Percentiles rank a stretch among this genome's conserved stretches.
Conservation (phyloP, 768 basidiomycete species). For the Mycena galericulata region DNA sequence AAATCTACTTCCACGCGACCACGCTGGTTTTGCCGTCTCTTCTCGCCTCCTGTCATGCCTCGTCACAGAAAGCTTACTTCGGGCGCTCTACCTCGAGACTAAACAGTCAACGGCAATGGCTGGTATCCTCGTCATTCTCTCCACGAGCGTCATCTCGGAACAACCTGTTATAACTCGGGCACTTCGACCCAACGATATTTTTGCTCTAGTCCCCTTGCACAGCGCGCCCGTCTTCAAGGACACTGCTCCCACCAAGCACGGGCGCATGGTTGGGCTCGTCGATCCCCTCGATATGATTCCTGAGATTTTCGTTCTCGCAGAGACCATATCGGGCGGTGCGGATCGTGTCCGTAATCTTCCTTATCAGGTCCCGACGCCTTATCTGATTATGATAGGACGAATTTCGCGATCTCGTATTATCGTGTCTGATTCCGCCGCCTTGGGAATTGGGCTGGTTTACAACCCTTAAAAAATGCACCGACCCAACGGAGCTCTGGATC, state of each 20-base stretch:
- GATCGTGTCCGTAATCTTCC: slow-evolving; percentile 28
- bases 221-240: slow-evolving; percentile 57
- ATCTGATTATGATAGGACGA: slow-evolving; percentile 37
- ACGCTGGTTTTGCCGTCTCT: slow-evolving; percentile 59
- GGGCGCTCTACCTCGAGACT: slow-evolving; percentile 50
- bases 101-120: slow-evolving; percentile 27
- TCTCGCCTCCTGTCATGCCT: slow-evolving; percentile 63
- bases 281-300: slow-evolving; percentile 72
- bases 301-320: slow-evolving; percentile 51
- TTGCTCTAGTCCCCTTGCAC: slow-evolving; percentile 60
- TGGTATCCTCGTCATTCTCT: slow-evolving; percentile 55
- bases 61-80: slow-evolving; percentile 60
- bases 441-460: slow-evolving; percentile 53
- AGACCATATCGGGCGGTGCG: slow-evolving; percentile 21
- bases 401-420: slow-evolving; percentile 45
- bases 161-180: slow-evolving; percentile 46
- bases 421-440: slow-evolving; percentile 47
- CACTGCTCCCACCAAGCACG: slow-evolving; percentile 46
- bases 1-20: slow-evolving; percentile 47
- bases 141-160: slow-evolving; percentile 50
- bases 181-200: slow-evolving; percentile 56
- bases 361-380: neutral
- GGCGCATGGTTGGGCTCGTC: slow-evolving; percentile 57
- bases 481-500: slow-evolving; percentile 55
- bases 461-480: slow-evolving; percentile 41